phyloP scores from a whole-genome alignment of 805 yeast genomes.

The Ogataea haglerorum region DNA sequence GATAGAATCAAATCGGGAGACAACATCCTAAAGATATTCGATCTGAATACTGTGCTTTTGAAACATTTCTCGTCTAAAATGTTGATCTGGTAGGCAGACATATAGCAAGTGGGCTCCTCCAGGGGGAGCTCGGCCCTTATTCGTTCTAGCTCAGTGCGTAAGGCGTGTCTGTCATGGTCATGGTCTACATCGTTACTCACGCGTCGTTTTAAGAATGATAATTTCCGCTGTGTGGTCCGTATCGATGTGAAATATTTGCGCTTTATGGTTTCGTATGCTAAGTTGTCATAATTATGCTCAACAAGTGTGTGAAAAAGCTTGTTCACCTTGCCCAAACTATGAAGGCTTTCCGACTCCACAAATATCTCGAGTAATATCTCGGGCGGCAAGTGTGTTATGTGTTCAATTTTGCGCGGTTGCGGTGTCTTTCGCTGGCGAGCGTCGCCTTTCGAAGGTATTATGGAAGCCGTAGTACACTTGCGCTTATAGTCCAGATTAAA shows the following conservation, averaged over 20 bases:
- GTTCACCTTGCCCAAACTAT: slow-evolving; percentile 6
- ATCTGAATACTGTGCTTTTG: slow-evolving; percentile 1
- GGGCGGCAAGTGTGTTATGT: slow-evolving; percentile 16
- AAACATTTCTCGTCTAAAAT: slow-evolving; percentile 11
- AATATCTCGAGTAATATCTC: slow-evolving; percentile 20
- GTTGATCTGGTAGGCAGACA: slow-evolving; percentile 11
- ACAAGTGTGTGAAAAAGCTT: slow-evolving; percentile 10
- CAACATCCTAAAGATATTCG: slow-evolving; percentile 2
- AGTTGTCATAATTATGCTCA: slow-evolving; percentile 7
- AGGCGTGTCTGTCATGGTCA: slow-evolving; percentile 21
- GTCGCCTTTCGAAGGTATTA: neutral
- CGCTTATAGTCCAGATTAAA: slow-evolving; percentile 7
- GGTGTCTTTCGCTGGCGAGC: neutral
- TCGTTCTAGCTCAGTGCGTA: slow-evolving; percentile 16
- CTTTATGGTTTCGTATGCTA: slow-evolving; percentile 8
- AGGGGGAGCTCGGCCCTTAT: neutral
- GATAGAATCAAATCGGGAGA: slow-evolving; percentile 15
- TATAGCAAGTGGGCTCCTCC: slow-evolving; percentile 1
- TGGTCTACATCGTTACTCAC: slow-evolving; percentile 18
- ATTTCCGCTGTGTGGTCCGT: slow-evolving; percentile 3
- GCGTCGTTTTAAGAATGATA: slow-evolving; percentile 16
- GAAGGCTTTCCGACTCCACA: slow-evolving; percentile 14
- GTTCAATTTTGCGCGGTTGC: neutral
- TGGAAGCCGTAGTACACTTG: neutral
- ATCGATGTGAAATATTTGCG: slow-evolving; percentile 5